These are phyloP conservation scores for Umbellularia californica DNA, from an alignment of 164 flowering plant genomes.

Conservation along the genomic window DNA sequence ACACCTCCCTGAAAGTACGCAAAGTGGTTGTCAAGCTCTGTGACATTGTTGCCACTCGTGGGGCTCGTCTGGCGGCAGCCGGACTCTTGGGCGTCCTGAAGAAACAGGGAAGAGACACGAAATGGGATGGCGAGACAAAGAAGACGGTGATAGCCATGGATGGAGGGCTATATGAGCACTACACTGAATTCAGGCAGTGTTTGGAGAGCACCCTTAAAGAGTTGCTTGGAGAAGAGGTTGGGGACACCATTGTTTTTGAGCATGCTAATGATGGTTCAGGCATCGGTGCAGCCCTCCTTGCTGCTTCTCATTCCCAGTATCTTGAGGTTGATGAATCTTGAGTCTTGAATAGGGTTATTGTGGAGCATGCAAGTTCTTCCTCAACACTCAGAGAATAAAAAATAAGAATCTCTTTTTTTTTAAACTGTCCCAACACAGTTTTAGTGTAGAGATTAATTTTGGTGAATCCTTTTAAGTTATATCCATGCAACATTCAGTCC, in stretches of 20 bases:
- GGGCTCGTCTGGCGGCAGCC: constrained; percentile 84
- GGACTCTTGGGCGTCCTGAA: constrained; percentile 83
- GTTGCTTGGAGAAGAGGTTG: constrained; percentile 59
- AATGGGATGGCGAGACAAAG: constrained; percentile 49
- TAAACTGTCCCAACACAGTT: background rate
- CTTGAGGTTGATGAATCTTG: constrained; percentile 44
- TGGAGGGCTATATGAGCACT: constrained; percentile 88
- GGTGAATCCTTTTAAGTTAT: background rate
- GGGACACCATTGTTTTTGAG: constrained; percentile 36
- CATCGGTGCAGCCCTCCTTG: constrained; percentile 88
- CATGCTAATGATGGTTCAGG: constrained; percentile 91
- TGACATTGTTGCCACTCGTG: constrained; percentile 75
- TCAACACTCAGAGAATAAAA: background rate
- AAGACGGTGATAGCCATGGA: constrained; percentile 75
- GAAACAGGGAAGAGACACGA: constrained; percentile 72
- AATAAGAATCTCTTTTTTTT: background rate
- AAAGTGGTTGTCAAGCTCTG: constrained; percentile 72
- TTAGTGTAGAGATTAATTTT: background rate
- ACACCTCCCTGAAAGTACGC: constrained; percentile 69
- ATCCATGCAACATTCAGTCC: background rate
- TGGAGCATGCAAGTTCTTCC: no score
- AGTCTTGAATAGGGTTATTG: constrained; percentile 1
- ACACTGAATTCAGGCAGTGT: constrained; percentile 55
- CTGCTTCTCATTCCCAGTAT: constrained; percentile 95
- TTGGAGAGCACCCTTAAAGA: constrained; percentile 65